Base-by-base conservation (phyloP, 2,329 filamentous ascomycete genomes). In the Helminthosporium solani region DNA sequence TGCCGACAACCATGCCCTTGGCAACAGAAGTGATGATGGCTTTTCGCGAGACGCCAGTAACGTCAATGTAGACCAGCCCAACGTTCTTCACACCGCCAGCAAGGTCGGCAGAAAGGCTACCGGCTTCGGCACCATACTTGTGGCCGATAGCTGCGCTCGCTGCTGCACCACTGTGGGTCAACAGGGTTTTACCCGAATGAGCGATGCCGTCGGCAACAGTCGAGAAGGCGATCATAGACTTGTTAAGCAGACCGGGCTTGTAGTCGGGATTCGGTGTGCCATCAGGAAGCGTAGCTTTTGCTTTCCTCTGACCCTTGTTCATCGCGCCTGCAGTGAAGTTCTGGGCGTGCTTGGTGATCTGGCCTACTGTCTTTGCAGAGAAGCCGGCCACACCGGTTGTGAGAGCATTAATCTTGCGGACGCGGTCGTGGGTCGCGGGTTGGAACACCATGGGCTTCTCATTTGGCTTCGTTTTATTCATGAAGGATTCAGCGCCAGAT, bases 61-160 rank as follows among this genome's bases (percentile, higher is more conserved):
- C 92, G 60, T 99, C 94, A 50, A 99, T 96, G 67, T 99, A 99
- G 25, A 99, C 94, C 21, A 99, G 78, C 5, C 91, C 94, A 7
- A 97, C 94, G 56, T 97, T 99, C 78, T 94, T 96, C 61, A 96
- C 85, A 19, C 91, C 92, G 4, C 89, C 86, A 1, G 90, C 88
- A 16, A 99, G 71, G 42, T 88, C 79, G 33, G 79, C 78, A 2
- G 90, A 86, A 14, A 97, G 77, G 28, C 85, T 79, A 14, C 90
- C 89, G 0, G 94, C 94, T 70, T 99, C 90, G 1, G 80, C 66
- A 3, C 94, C 94, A 75, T 91, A 99, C 52, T 84, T 85, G 71
- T 97, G 94, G n/a, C 85, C 81, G 2, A 97, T 89, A 41, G 96
- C 85, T 0, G 86, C 88, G 28, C 84, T 90, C 19, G 92, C 87